These are phyloP conservation scores for Nepenthes alata DNA, from an alignment of 179 eudicot genomes.

Conservation along the genomic window DNA sequence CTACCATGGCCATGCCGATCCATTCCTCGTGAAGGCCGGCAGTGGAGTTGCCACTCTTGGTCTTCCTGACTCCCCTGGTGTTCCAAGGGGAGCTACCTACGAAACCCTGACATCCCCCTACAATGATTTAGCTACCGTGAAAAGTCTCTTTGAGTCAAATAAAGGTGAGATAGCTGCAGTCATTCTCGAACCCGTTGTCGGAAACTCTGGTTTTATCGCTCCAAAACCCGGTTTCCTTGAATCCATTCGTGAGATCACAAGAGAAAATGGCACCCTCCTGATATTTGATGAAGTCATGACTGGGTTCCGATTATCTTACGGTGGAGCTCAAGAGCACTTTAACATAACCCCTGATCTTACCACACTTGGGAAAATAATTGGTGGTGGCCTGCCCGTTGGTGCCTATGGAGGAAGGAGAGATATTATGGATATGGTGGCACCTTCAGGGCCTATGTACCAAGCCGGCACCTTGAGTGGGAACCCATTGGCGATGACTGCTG, in stretches of 20 bases:
- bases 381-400: slow-evolving; percentile 93
- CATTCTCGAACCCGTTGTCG: slow-evolving; percentile 87
- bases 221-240: slow-evolving; percentile 66
- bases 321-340: slow-evolving; percentile 93
- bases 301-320: slow-evolving; percentile 80
- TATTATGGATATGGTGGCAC: slow-evolving; percentile 98
- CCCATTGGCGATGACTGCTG: slow-evolving; percentile 98
- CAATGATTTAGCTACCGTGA: slow-evolving; percentile 27
- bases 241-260: slow-evolving; percentile 45
- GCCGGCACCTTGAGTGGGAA: slow-evolving; percentile 84
- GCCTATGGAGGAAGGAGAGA: slow-evolving; percentile 95
- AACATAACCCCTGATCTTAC: slow-evolving; percentile 80
- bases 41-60: slow-evolving; percentile 96
- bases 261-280: slow-evolving; percentile 58
- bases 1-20: slow-evolving; percentile 96
- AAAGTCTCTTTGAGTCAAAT: slow-evolving; percentile 2
- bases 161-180: slow-evolving; percentile 40
- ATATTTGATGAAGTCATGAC: slow-evolving; percentile 94
- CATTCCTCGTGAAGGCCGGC: slow-evolving; percentile 87
- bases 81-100: slow-evolving; percentile 65
- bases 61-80: slow-evolving; percentile 93
- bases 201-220: slow-evolving; percentile 78
- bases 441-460: slow-evolving; percentile 44
- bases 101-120: slow-evolving; percentile 73
- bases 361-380: slow-evolving; percentile 85